These are phyloP conservation scores for Leccinum disarticulatum DNA, from an alignment of 768 basidiomycete species.

Conservation along the genomic window DNA sequence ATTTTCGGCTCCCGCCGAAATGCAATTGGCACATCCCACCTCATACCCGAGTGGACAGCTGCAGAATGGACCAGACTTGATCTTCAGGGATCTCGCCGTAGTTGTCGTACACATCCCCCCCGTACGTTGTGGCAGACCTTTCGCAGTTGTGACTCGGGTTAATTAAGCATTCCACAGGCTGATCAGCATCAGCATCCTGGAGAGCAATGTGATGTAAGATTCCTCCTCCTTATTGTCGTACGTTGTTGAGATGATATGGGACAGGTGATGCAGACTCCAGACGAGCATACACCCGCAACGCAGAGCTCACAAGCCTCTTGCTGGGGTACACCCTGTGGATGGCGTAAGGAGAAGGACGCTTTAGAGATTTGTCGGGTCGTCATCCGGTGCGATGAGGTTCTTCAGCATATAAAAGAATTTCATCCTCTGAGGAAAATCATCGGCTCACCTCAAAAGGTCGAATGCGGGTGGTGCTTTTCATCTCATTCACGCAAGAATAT, in stretches of 20 bases:
- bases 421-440: neutral
- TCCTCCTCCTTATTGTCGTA: neutral
- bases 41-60: neutral
- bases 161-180: neutral
- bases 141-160: neutral
- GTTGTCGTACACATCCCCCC: neutral
- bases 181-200: neutral
- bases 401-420: neutral
- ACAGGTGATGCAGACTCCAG: neutral
- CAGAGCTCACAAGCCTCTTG: neutral
- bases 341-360: neutral
- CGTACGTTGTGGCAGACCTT: neutral
- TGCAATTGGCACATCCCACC: neutral
- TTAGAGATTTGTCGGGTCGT: neutral
- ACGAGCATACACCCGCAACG: neutral
- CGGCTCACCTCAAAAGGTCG: fast-evolving
- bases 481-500: neutral
- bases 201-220: neutral
- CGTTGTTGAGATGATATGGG: neutral
- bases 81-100: neutral
- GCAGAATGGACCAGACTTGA: neutral
- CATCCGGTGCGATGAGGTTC: neutral
- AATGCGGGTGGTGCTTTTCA: neutral
- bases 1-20: neutral
- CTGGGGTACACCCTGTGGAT: neutral